Conservation (phyloP, 2,329 filamentous ascomycete genomes). For the Colletotrichum ledebouriae region DNA sequence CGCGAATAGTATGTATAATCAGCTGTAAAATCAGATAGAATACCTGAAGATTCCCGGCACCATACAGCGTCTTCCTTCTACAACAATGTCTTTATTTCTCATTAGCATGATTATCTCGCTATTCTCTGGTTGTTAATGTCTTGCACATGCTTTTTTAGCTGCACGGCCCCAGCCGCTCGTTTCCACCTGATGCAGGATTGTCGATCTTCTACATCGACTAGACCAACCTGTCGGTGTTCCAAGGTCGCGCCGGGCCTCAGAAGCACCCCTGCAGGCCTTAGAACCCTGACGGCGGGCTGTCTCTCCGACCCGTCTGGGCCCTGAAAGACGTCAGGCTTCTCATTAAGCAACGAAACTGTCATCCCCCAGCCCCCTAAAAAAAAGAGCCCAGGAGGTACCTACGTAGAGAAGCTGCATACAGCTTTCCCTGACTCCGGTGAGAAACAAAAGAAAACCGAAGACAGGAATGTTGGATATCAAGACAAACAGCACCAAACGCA, state of each 20-base stretch:
- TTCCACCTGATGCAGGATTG: conserved; percentile 15
- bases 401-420: background rate
- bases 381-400: background rate
- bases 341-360: conserved; percentile 6
- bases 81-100: background rate
- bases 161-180: conserved; percentile 10
- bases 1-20: conserved; percentile 25
- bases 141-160: background rate
- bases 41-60: background rate
- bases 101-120: too few relatives aligned
- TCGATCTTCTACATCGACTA: background rate
- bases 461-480: background rate
- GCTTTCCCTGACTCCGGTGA: too few relatives aligned
- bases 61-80: background rate
- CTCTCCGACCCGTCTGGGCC: conserved; percentile 17
- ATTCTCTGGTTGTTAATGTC: too few relatives aligned
- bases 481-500: conserved; percentile 13
- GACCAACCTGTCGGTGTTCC: background rate
- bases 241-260: background rate
- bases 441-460: background rate
- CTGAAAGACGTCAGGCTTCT: conserved; percentile 19
- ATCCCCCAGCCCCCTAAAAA: conserved; percentile 16
- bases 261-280: conserved; percentile 27
- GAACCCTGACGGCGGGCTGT: conserved; percentile 29
- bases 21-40: conserved; percentile 24